Evolutionary conservation across 495 filamentous ascomycete genomes (phyloP).

Genomic region (Penicillium daleae): DNA sequence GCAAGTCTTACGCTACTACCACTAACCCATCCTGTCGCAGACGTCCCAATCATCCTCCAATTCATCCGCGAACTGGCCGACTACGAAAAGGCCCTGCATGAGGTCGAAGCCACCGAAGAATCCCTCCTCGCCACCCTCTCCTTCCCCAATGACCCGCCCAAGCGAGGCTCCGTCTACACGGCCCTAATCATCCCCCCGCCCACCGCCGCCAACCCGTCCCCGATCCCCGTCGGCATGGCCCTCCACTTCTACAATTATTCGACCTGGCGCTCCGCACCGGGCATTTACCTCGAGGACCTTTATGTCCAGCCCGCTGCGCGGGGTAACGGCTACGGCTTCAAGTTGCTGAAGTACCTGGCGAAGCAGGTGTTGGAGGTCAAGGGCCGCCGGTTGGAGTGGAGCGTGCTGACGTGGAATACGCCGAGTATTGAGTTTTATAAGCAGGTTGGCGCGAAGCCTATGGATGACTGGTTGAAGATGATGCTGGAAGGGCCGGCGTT

Average conservation of each 20-base stretch:
- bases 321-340: conserved; percentile 77
- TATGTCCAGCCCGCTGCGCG: conserved; percentile 75
- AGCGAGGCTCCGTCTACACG: conserved; percentile 48
- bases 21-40: too few species aligned
- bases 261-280: conserved; percentile 84
- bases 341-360: conserved; percentile 75
- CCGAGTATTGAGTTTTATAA: conserved; percentile 86
- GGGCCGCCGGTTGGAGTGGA: conserved; percentile 87
- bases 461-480: conserved; percentile 92
- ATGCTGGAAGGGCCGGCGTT: conserved; percentile 78
- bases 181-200: conserved; percentile 44
- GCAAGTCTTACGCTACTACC: conserved; percentile 13
- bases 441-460: conserved; percentile 73
- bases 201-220: conserved; percentile 30
- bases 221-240: conserved; percentile 59
- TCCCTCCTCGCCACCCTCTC: conserved; percentile 78
- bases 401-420: conserved; percentile 88
- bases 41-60: conserved; percentile 78
- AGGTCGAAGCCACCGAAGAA: conserved; percentile 77
- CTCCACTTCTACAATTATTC: conserved; percentile 75
- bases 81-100: conserved; percentile 73
- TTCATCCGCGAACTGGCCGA: conserved; percentile 87
- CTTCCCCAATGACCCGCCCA: conserved; percentile 57
- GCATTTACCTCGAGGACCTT: conserved; percentile 94
- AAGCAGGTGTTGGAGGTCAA: conserved; percentile 68